Evolutionary conservation across 2,329 filamentous ascomycete genomes (phyloP).

Genomic region (Dothideomycetidae sp.): DNA sequence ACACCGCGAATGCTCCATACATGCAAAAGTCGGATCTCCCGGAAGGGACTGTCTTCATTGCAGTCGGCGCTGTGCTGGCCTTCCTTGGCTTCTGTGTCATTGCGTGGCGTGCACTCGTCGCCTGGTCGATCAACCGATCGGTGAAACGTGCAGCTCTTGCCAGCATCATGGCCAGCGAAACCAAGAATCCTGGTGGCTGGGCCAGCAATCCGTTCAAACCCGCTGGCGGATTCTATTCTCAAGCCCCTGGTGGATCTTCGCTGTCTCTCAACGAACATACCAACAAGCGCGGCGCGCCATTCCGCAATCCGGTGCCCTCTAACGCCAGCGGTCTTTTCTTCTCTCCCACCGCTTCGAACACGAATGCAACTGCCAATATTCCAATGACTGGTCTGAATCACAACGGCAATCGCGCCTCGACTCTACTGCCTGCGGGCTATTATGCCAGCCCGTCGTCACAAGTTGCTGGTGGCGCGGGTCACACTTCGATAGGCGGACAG

Average conservation of each 20-base stretch:
- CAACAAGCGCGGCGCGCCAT: slow-evolving; percentile 4
- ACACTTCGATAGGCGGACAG: slow-evolving; percentile 30
- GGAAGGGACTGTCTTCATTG: slow-evolving; percentile 92
- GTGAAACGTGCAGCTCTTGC: slow-evolving; percentile 73
- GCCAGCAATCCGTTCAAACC: slow-evolving; percentile 35
- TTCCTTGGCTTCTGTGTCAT: slow-evolving; percentile 70
- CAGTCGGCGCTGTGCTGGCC: slow-evolving; percentile 75
- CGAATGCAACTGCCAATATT: slow-evolving; percentile 22
- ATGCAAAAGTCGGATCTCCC: slow-evolving; percentile 79
- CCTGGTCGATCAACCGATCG: slow-evolving; percentile 81
- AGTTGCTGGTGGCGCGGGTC: slow-evolving; percentile 27
- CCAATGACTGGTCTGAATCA: slow-evolving; percentile 10
- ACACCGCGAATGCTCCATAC: slow-evolving; percentile 72
- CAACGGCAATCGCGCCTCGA: slow-evolving; percentile 49
- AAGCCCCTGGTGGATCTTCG: slow-evolving; percentile 38
- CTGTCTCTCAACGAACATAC: slow-evolving; percentile 18
- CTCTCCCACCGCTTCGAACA: slow-evolving; percentile 68
- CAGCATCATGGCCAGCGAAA: slow-evolving; percentile 48
- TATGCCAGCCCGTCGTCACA: slow-evolving; percentile 57
- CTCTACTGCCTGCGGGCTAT: slow-evolving; percentile 82
- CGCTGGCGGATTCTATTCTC: slow-evolving; percentile 49
- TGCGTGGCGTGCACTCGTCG: slow-evolving; percentile 74
- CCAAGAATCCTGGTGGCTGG: slow-evolving; percentile 32
- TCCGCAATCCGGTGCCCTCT: slow-evolving; percentile 1
- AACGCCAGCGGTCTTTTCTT: slow-evolving; percentile 64